phyloP scores from a whole-genome alignment of 192 early-diverging fungal genomes.

The Piromyces sp. region DNA sequence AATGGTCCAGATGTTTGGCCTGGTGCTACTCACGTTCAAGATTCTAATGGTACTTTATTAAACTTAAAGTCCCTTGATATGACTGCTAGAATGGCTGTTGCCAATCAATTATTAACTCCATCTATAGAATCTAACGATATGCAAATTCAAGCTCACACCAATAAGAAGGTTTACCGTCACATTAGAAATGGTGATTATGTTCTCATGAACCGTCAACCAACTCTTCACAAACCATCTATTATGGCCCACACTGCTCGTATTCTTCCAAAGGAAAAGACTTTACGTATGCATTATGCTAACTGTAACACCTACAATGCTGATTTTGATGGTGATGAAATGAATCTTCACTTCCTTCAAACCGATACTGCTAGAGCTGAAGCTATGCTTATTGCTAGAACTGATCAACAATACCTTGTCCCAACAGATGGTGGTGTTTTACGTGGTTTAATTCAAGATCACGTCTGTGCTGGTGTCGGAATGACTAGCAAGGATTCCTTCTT shows the following conservation, averaged over 20 bases:
- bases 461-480: conserved; percentile 92
- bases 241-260: conserved; percentile 93
- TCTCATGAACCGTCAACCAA: conserved; percentile 96
- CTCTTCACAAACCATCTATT: conserved; percentile 97
- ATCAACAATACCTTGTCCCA: conserved; percentile 90
- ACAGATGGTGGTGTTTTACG: conserved; percentile 92
- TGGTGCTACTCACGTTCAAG: conserved; percentile 83
- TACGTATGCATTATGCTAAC: conserved; percentile 98
- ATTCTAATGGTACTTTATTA: conserved; percentile 81
- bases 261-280: conserved; percentile 89
- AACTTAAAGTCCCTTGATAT: conserved; percentile 61
- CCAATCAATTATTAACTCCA: conserved; percentile 69
- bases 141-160: conserved; percentile 38
- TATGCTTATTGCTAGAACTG: conserved; percentile 82
- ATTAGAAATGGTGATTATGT: conserved; percentile 92
- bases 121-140: conserved; percentile 16
- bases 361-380: conserved; percentile 92
- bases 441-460: conserved; percentile 97
- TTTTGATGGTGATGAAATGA: conserved; percentile 99
- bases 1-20: conserved; percentile 94
- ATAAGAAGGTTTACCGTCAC: conserved; percentile 96
- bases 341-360: conserved; percentile 98
- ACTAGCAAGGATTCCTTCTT: conserved; percentile 75
- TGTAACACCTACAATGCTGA: conserved; percentile 88
- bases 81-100: conserved; percentile 79